Evolutionary conservation across 306 rosid genomes (phyloP).

Genomic region (Acacia acuminata): DNA sequence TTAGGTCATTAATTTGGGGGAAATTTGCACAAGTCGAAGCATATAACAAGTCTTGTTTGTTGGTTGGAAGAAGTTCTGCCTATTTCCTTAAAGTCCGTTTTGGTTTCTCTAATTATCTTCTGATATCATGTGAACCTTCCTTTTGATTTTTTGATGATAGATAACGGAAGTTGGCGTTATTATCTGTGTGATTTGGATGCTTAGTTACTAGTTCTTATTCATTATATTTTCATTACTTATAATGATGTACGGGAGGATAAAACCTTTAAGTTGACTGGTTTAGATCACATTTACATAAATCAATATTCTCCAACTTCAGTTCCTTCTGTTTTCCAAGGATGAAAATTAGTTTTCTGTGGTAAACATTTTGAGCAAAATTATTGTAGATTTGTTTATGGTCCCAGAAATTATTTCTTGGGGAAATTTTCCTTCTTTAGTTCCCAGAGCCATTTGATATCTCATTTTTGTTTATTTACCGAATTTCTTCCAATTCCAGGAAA

Average conservation of each 20-base stretch:
- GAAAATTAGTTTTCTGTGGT: neutral
- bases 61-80: neutral
- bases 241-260: neutral
- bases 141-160: neutral
- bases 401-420: neutral
- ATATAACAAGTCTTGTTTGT: neutral
- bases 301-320: neutral
- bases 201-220: neutral
- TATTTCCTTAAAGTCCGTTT: neutral
- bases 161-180: no score
- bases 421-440: neutral
- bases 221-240: neutral
- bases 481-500: conserved; percentile 28
- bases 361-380: neutral
- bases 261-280: no score
- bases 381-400: neutral
- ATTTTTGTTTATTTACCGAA: neutral
- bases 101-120: neutral
- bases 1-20: neutral
- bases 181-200: neutral
- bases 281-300: no score
- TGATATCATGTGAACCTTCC: neutral
- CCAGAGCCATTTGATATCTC: neutral
- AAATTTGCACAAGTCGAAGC: neutral
- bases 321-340: neutral